phyloP scores from a whole-genome alignment of 2,329 filamentous ascomycete species.

The Ophiosphaerella narmari region DNA sequence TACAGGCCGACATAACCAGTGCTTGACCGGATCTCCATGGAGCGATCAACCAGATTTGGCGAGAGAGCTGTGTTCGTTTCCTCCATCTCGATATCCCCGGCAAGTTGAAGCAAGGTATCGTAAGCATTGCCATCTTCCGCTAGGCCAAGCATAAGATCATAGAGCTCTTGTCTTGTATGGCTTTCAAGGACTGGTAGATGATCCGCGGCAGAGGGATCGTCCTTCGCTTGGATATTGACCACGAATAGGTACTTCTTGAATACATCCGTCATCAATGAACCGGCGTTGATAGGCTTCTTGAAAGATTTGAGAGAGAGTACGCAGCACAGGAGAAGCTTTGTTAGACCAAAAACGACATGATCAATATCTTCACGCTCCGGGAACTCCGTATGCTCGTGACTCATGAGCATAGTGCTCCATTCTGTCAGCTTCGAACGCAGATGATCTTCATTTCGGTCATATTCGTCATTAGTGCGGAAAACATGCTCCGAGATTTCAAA shows the following conservation, averaged over 20 bases:
- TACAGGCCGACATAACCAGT: slow-evolving; percentile 87
- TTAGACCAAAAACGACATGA: slow-evolving; percentile 45
- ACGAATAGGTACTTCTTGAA: slow-evolving; percentile 46
- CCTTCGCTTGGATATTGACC: slow-evolving; percentile 6
- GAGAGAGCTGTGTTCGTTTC: slow-evolving; percentile 64
- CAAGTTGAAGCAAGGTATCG: slow-evolving; percentile 34
- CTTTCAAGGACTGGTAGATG: slow-evolving; percentile 42
- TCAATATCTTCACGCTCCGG: slow-evolving; percentile 44
- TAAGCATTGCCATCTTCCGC: slow-evolving; percentile 39
- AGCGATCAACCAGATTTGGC: slow-evolving; percentile 60
- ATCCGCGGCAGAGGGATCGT: neutral
- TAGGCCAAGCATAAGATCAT: slow-evolving; percentile 41
- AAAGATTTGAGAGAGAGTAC: slow-evolving; percentile 47
- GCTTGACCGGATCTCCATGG: slow-evolving; percentile 70
- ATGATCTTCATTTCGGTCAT: slow-evolving; percentile 35
- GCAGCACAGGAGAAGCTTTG: slow-evolving; percentile 47
- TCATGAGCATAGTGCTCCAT: slow-evolving; percentile 43
- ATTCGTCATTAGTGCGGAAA: slow-evolving; percentile 42
- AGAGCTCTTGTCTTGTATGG: slow-evolving; percentile 42
- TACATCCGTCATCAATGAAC: slow-evolving; percentile 34
- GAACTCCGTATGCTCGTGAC: slow-evolving; percentile 39
- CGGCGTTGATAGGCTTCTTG: slow-evolving; percentile 43
- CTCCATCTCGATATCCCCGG: slow-evolving; percentile 20
- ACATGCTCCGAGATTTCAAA: slow-evolving; percentile 43
- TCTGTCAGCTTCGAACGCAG: slow-evolving; percentile 31